These are phyloP conservation scores for Colletotrichum sublineola DNA, from an alignment of 2,329 filamentous ascomycete genomes.

Conservation along the genomic window DNA sequence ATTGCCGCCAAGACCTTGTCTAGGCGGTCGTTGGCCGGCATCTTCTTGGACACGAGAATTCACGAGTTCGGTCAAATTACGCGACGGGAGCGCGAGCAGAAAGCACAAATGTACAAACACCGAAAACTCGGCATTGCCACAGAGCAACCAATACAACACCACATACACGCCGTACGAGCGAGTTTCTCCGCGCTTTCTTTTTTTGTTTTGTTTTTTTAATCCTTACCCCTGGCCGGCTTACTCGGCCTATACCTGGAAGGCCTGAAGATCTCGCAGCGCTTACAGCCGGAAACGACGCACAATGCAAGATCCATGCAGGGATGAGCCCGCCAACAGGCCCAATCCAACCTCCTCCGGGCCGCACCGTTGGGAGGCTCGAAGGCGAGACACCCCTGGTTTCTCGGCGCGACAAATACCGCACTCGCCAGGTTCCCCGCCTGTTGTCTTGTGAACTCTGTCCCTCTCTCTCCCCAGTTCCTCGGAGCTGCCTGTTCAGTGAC, in stretches of 20 bases:
- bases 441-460: background rate
- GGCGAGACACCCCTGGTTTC: constrained; percentile 39
- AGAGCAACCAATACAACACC: background rate
- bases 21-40: constrained; percentile 38
- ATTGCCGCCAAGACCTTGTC: constrained; percentile 25
- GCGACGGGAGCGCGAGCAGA: background rate
- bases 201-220: too few relatives aligned
- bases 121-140: constrained; percentile 17
- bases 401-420: constrained; percentile 39
- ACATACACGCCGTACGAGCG: constrained; percentile 8
- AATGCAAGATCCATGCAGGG: constrained; percentile 36
- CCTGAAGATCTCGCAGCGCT: constrained; percentile 9
- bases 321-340: constrained; percentile 3
- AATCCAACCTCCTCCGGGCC: constrained; percentile 19
- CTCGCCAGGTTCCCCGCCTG: constrained; percentile 25
- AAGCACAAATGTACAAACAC: background rate
- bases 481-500: constrained; percentile 15
- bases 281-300: background rate
- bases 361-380: constrained; percentile 31
- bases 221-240: background rate
- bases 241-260: too few relatives aligned
- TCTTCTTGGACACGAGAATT: background rate
- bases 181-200: background rate
- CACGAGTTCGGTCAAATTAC: background rate
- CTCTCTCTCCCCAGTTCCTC: background rate